Conservation (phyloP, 192 early-diverging fungal species). For the Chytriomyces confervae region DNA sequence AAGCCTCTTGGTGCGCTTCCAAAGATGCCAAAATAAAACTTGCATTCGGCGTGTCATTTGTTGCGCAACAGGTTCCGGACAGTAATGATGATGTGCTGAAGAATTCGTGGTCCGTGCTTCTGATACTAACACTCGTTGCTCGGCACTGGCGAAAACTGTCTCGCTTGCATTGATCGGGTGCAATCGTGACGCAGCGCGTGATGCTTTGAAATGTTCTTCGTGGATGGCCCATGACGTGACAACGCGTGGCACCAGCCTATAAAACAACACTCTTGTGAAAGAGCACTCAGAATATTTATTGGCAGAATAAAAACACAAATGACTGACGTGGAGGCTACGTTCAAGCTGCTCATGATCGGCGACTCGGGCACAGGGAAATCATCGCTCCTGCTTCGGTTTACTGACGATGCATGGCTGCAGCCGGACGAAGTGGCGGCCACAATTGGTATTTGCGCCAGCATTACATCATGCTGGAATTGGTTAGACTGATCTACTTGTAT, state of each 20-base stretch:
- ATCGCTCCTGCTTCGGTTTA: constrained; percentile 89
- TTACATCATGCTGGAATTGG: not conserved
- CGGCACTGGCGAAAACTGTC: not conserved
- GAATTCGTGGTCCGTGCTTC: not conserved
- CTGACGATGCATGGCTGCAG: constrained; percentile 90
- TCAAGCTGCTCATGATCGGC: constrained; percentile 94
- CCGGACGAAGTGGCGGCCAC: constrained; percentile 91
- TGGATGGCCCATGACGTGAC: not conserved
- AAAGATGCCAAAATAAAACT: constrained; percentile 31
- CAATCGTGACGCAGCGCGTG: not conserved
- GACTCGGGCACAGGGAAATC: constrained; percentile 96
- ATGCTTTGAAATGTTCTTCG: not conserved
- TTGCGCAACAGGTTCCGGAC: not conserved
- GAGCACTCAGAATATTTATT: no score
- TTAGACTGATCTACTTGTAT: not conserved
- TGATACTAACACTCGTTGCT: not conserved
- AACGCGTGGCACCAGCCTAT: not conserved
- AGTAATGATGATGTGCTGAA: not conserved
- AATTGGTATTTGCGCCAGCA: constrained; percentile 56
- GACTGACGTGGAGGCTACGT: constrained; percentile 63
- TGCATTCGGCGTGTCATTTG: constrained; percentile 29
- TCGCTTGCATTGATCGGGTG: constrained; percentile 5
- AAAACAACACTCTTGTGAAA: no score
- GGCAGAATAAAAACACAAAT: constrained; percentile 5
- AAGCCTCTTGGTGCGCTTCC: constrained; percentile 11